Percentiles rank a stretch among this genome's conserved stretches.
phyloP scores from a whole-genome alignment of 169 alveolate species.

The Eimeria acervulina region DNA sequence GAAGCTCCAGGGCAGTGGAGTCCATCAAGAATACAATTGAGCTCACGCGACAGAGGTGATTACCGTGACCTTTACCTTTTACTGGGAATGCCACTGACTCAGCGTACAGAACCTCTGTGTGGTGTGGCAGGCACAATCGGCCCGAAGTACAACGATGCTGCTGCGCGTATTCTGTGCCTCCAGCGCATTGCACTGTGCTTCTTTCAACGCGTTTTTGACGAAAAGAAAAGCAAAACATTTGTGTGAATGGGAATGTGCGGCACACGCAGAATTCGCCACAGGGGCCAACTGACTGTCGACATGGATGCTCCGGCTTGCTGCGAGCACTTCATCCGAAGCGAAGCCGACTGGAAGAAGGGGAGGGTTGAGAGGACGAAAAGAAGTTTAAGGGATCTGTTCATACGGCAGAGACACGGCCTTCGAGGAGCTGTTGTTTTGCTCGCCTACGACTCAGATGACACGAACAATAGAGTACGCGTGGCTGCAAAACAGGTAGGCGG shows the following conservation, averaged over 20 bases:
- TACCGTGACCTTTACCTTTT: not conserved
- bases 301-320: conserved; percentile 70
- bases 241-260: not conserved
- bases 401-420: not conserved
- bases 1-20: conserved; percentile 56
- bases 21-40: conserved; percentile 66
- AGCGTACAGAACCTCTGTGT: not conserved
- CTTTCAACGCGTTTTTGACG: not conserved
- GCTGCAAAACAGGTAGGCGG: conserved; percentile 76
- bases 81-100: not conserved
- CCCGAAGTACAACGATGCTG: not conserved
- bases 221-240: not conserved
- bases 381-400: conserved; percentile 56
- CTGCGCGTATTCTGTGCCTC: not conserved
- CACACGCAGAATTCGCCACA: conserved; percentile 37
- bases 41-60: conserved; percentile 70
- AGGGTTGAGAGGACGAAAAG: conserved; percentile 60
- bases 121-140: conserved; percentile 1
- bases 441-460: conserved; percentile 74
- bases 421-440: conserved; percentile 62
- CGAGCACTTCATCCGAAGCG: conserved; percentile 58
- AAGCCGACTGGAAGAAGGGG: conserved; percentile 68
- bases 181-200: not conserved
- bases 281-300: conserved; percentile 41
- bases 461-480: conserved; percentile 68